Base-by-base conservation (phyloP, 345 rosid species). In the Heritiera littoralis region DNA sequence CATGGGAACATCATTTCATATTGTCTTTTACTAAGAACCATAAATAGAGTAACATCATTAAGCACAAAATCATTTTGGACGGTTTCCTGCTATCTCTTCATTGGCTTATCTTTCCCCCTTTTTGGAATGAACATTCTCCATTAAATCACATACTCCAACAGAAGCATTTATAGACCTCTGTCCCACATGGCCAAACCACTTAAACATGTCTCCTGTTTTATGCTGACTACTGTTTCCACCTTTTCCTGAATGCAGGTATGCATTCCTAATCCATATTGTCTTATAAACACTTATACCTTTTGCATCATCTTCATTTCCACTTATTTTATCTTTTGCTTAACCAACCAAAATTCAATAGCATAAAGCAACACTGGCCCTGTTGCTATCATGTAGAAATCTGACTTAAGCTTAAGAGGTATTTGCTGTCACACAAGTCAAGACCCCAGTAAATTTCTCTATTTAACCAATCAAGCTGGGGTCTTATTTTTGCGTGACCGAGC, bases 301-400 rank as follows among this genome's bases (percentile, higher is more conserved):
- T 51, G 75, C 13, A 51, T 23, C 59, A 32, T 72, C 60, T 11
- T 30, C 60, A 1, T 72, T 51, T 72, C 4, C 35, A 52, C 28
- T 51, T 30, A 4, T 30, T 7, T 14, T 8, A 14, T 52, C 48
- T 35, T 52, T 63, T 17, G 2, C 63, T 52, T 54, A 9, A 52
- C 61, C 48, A 51, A 28, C 60, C 20, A 32, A 30, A 51, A 51
- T 71, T 70, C 75, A 51, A 51, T 35, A 35, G 63, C 14, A 72
- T 72, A 32, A 54, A 72, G 63, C 9, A 54, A 30, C 17, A 4
- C 17, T 17, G 63, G 61, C 12, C 28, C 52, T 54, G 28, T 72
- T 17, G 30, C 60, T 32, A 72, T 51, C 75, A 72, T 52, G 76
- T 28, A 72, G 28, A 72, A 72, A 12, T 52, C 20, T 52, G 30